Evolutionary conservation across 129 eudicot genomes (phyloP).

Genomic region (Flaveria ramosissima): DNA sequence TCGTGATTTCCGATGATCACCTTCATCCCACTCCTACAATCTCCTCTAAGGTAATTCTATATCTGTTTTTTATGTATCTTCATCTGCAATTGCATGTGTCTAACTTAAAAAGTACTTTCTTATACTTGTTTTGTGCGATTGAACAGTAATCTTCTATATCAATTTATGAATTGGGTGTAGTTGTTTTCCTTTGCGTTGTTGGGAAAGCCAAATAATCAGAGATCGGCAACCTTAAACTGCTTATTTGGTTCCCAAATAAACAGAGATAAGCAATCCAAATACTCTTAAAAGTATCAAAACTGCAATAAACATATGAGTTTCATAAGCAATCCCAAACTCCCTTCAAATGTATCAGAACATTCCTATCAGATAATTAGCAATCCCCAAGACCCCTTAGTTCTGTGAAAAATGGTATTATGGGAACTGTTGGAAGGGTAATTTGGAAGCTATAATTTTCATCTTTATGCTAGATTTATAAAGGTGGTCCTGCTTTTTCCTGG

Average conservation of each 20-base stretch:
- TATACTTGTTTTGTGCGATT: background rate
- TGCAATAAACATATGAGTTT: too few relatives aligned
- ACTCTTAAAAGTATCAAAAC: too few relatives aligned
- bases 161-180: background rate
- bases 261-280: too few relatives aligned
- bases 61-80: too few relatives aligned
- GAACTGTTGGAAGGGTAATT: too few relatives aligned
- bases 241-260: too few relatives aligned
- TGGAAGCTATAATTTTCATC: too few relatives aligned
- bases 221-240: too few relatives aligned
- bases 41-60: constrained; percentile 61
- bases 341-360: background rate
- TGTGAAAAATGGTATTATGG: too few relatives aligned
- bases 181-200: background rate
- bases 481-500: too few relatives aligned
- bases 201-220: background rate
- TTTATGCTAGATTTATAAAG: too few relatives aligned
- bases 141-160: background rate
- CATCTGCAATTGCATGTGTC: too few relatives aligned
- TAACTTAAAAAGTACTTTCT: background rate
- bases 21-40: constrained; percentile 60
- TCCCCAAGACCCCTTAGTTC: background rate
- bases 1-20: constrained; percentile 71
- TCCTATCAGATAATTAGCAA: background rate
- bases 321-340: background rate